Evolutionary conservation across 768 basidiomycete species (phyloP), one percentile per base, ranked within the genome.

Genomic region (Phylloporus arenicola): DNA sequence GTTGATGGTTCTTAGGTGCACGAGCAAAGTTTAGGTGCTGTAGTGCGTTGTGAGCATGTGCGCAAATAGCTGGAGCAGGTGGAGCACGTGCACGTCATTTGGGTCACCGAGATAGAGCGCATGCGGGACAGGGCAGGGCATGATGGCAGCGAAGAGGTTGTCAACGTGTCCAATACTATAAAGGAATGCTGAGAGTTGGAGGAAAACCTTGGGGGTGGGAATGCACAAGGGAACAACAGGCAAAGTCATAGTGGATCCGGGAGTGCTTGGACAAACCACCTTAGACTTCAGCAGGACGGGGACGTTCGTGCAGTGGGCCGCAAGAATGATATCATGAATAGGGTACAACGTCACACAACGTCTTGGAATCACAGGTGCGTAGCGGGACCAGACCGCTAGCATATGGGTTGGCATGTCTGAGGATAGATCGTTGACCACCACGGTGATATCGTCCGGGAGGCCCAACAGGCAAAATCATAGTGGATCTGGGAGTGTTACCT

Each of bases 191-290:
- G 82, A 81, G 9, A 92, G 72, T 29, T 81, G 67, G 9, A 79
- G 68, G 68, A 89, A 90, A 0, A 86, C 80, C 2, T 78, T 75
- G 0, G 86, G 80, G 2, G 84, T 83, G 2, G 89, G 88, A 12
- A 92, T 73, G 37, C 78, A 73, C 57, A 92, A 68, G 2, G 82
- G 83, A 12, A 89, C 72, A 16, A 91, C 78, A 19, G 89, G 88
- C 5, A 91, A 24, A 1, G 57, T 53, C 0, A 68, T 29, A 2
- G 56, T 57, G 12, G 62, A 55, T 7, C 66, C 68, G 2, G 49
- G n/a, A 0, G 16, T 16, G 0, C 50, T 55, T 0, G 58, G 62
- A 25, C 47, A 30, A 9, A 14, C 14, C 10, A 68, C 47, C 6
- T 46, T 25, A 3, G 65, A 56, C 0, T 41, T 4, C 0, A 66